Conservation (phyloP, 768 basidiomycete genomes). For the Phanerochaete sordida region DNA sequence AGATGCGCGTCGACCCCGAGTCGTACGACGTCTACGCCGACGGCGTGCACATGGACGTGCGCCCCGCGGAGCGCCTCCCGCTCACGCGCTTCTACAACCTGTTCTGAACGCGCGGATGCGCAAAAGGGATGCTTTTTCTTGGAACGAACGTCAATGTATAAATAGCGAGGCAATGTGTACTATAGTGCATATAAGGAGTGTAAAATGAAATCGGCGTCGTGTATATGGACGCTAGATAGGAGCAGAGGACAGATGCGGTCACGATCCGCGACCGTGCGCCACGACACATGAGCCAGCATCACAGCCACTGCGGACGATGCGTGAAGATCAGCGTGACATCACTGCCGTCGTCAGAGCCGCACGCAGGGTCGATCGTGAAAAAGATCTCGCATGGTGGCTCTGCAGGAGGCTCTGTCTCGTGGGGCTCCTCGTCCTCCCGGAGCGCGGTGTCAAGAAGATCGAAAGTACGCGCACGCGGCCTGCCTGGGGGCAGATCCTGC, state of each 20-base stretch:
- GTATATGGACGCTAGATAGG: too few relatives aligned
- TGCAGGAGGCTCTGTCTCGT: background rate
- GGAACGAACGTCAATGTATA: background rate
- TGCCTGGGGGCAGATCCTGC: too few relatives aligned
- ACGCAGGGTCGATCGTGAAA: background rate
- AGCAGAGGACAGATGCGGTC: background rate
- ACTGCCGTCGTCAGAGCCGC: background rate
- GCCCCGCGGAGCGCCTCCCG: conserved; percentile 66
- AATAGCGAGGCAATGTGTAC: background rate
- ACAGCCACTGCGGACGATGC: background rate
- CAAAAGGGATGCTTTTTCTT: background rate
- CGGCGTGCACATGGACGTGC: conserved; percentile 71
- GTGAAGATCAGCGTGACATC: background rate
- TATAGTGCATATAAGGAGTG: background rate
- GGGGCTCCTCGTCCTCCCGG: background rate
- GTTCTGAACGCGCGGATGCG: conserved; percentile 44
- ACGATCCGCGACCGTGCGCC: too few relatives aligned
- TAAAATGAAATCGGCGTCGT: too few relatives aligned
- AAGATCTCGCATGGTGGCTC: background rate
- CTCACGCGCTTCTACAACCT: conserved; percentile 75
- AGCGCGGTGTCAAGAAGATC: too few relatives aligned
- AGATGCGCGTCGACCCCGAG: conserved; percentile 90
- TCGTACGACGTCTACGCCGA: conserved; percentile 85
- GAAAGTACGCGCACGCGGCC: too few relatives aligned
- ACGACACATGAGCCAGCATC: background rate